A percentile compares a stretch with the other conserved stretches of the same genome.
These are phyloP conservation scores for Globisporangium cylindrosporum DNA, from an alignment of 352 stramenopile species.

Conservation along the genomic window DNA sequence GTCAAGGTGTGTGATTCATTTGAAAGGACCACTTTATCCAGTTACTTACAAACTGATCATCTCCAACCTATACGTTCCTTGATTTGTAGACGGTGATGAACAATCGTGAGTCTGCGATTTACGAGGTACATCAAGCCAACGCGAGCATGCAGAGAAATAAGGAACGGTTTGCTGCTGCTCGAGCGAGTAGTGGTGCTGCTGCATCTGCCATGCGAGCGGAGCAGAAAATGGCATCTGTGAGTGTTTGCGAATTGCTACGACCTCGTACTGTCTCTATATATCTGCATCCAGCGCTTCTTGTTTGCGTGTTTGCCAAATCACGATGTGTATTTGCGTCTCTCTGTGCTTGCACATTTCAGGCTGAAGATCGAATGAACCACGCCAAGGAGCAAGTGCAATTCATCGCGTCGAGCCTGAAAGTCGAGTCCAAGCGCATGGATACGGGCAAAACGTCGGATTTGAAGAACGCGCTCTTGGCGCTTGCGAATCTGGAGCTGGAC, in stretches of 20 bases:
- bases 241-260: conserved; percentile 8
- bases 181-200: conserved; percentile 78
- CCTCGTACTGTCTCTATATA: neutral
- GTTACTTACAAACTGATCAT: neutral
- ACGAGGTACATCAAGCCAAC: conserved; percentile 87
- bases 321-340: conserved; percentile 4
- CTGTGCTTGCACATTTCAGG: conserved; percentile 23
- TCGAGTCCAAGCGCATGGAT: conserved; percentile 82
- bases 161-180: conserved; percentile 80
- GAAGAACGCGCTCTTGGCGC: conserved; percentile 70
- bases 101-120: conserved; percentile 82
- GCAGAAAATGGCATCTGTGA: conserved; percentile 84
- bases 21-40: neutral
- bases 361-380: conserved; percentile 85
- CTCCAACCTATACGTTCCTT: neutral
- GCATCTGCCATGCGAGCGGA: conserved; percentile 85
- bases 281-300: neutral
- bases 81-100: conserved; percentile 72
- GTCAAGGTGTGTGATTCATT: conserved; percentile 58
- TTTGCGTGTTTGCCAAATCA: neutral
- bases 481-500: conserved; percentile 76
- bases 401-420: conserved; percentile 83
- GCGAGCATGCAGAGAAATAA: conserved; percentile 89
- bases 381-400: conserved; percentile 87
- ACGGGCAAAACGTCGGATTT: conserved; percentile 75